Evolutionary conservation across 1,284 basidiomycete genomes (phyloP).

Genomic region (Anthracocystis walkeri): DNA sequence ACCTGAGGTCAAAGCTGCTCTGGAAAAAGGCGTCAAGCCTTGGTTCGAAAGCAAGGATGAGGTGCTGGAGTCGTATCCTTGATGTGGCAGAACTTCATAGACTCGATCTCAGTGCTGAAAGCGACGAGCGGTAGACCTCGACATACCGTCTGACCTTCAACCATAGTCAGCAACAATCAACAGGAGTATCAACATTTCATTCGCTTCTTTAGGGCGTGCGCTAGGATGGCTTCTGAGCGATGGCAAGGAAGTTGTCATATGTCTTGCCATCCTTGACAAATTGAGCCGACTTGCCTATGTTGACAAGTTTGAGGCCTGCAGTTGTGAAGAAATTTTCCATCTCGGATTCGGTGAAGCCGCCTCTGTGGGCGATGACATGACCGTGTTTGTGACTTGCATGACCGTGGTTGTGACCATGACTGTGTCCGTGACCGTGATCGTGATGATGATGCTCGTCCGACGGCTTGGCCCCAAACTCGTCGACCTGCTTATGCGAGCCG

Average conservation of each 20-base stretch:
- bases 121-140: no score
- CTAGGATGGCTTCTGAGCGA: constrained; percentile 31
- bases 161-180: no score
- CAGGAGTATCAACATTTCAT: no score
- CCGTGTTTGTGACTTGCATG: constrained; percentile 22
- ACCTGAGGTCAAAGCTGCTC: constrained; percentile 40
- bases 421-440: constrained; percentile 11
- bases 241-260: constrained; percentile 45
- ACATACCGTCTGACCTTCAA: no score
- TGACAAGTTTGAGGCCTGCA: constrained; percentile 35
- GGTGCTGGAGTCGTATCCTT: constrained; percentile 41
- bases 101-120: background rate
- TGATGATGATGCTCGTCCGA: constrained; percentile 7
- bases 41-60: constrained; percentile 46
- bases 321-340: constrained; percentile 41
- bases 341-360: constrained; percentile 37
- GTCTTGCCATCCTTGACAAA: constrained; percentile 37
- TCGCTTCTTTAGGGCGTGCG: background rate
- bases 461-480: constrained; percentile 13
- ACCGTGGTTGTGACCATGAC: constrained; percentile 11
- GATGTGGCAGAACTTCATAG: background rate
- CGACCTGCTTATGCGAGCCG: constrained; percentile 29
- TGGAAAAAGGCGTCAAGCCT: constrained; percentile 29
- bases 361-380: constrained; percentile 46
- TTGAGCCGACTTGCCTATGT: constrained; percentile 39